A percentile compares a stretch with the other conserved stretches of the same genome.
These are phyloP conservation scores for Lipomyces mesembrius DNA, from an alignment of 805 yeast species.

Conservation along the genomic window DNA sequence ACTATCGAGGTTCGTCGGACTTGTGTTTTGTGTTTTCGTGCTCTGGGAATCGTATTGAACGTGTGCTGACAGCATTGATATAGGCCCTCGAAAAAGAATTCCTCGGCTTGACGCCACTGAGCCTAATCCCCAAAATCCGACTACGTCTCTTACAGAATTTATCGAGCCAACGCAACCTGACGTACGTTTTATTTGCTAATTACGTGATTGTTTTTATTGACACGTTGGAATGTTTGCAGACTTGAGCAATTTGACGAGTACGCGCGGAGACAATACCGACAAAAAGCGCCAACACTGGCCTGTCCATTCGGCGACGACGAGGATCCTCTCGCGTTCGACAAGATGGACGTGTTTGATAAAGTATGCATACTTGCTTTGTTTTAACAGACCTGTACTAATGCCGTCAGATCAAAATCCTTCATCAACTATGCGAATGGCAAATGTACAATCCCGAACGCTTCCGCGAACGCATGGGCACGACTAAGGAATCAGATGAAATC, in stretches of 20 bases:
- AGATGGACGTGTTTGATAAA: slow-evolving; percentile 31
- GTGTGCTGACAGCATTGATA: slow-evolving; percentile 12
- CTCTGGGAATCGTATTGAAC: background rate
- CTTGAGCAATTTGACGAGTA: slow-evolving; percentile 34
- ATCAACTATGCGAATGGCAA: slow-evolving; percentile 35
- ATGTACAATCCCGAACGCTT: slow-evolving; percentile 33
- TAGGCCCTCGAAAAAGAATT: slow-evolving; percentile 45
- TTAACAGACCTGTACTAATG: background rate
- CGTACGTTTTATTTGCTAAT: slow-evolving; percentile 17
- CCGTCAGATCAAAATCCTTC: slow-evolving; percentile 20
- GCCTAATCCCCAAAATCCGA: slow-evolving; percentile 33
- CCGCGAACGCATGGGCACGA: slow-evolving; percentile 39
- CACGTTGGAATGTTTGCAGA: slow-evolving; percentile 4
- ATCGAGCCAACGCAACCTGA: slow-evolving; percentile 31
- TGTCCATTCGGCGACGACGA: slow-evolving; percentile 35
- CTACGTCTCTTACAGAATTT: slow-evolving; percentile 30
- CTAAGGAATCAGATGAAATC: slow-evolving; percentile 33
- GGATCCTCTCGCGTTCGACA: slow-evolving; percentile 20
- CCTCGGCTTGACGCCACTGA: slow-evolving; percentile 39
- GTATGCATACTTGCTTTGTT: slow-evolving; percentile 8
- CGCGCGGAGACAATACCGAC: slow-evolving; percentile 35
- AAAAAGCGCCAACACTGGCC: slow-evolving; percentile 18
- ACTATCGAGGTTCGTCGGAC: slow-evolving; percentile 37
- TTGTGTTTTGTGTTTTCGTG: background rate
- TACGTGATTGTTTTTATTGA: background rate